Evolutionary conservation across 805 yeast genomes (phyloP).

Genomic region (Candida ortonii): DNA sequence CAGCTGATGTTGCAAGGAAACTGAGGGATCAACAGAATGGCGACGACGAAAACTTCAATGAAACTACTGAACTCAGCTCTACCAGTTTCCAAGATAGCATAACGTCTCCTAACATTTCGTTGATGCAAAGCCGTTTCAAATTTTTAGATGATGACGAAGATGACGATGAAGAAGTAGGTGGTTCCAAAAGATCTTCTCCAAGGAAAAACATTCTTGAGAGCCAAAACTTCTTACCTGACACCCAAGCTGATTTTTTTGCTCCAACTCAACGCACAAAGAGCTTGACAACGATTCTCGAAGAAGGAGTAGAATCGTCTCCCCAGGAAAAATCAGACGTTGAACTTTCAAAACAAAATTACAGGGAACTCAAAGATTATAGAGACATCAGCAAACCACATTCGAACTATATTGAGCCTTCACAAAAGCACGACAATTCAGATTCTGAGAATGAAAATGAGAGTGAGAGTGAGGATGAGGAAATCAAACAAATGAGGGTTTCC

Average conservation of each 20-base stretch:
- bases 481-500: conserved; percentile 29
- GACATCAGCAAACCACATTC: too few relatives aligned
- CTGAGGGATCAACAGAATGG: conserved; percentile 15
- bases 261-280: too few relatives aligned
- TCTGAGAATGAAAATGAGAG: conserved; percentile 24
- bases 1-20: conserved; percentile 18
- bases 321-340: too few relatives aligned
- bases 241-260: conserved; percentile 27
- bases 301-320: conserved; percentile 29
- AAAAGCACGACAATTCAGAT: conserved; percentile 7
- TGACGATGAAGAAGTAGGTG: conserved; percentile 24
- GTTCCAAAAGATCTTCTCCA: conserved; percentile 11
- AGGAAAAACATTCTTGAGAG: conserved; percentile 21
- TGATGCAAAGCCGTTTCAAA: conserved; percentile 6
- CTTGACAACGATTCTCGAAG: conserved; percentile 19
- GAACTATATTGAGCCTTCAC: conserved; percentile 2
- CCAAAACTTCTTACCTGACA: conserved; percentile 29
- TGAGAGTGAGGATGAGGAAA: conserved; percentile 40
- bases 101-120: conserved; percentile 1
- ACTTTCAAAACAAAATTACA: too few relatives aligned
- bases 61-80: conserved; percentile 21
- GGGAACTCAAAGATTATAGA: too few relatives aligned
- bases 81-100: conserved; percentile 1
- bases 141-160: conserved; percentile 14
- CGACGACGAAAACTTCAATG: conserved; percentile 12